These are phyloP conservation scores for Penicillium capsulatum DNA, from an alignment of 2,329 filamentous ascomycete species.

Conservation along the genomic window DNA sequence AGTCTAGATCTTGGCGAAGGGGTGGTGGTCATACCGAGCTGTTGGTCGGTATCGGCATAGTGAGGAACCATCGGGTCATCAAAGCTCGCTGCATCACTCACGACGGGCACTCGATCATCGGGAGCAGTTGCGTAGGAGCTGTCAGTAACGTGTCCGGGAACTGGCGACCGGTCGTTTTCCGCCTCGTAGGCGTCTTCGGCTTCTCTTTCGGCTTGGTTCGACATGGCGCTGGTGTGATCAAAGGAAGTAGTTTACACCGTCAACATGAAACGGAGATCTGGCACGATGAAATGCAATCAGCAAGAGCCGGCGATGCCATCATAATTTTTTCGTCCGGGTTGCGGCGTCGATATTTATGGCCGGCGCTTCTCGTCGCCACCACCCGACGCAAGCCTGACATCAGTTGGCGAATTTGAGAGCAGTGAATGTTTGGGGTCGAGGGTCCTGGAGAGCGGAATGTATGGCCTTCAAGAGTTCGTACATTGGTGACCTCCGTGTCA, in stretches of 20 bases:
- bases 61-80: constrained; percentile 31
- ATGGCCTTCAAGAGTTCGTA: too few species aligned
- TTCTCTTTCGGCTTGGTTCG: constrained; percentile 15
- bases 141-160: constrained; percentile 11
- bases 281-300: too few species aligned
- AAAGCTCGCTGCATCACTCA: constrained; percentile 17
- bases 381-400: constrained; percentile 15
- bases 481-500: too few species aligned
- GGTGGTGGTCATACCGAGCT: constrained; percentile 24
- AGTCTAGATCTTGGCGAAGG: neutral
- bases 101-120: neutral
- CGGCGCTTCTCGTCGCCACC: constrained; percentile 1
- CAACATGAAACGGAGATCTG: too few species aligned
- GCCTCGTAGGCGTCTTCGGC: constrained; percentile 29
- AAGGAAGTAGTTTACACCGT: too few species aligned
- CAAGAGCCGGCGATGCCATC: constrained; percentile 1
- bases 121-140: neutral
- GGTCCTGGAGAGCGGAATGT: too few species aligned
- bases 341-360: constrained; percentile 2
- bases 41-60: constrained; percentile 25
- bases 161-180: constrained; percentile 26
- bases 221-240: neutral
- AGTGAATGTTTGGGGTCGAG: too few species aligned
- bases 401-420: neutral
- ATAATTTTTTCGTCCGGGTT: constrained; percentile 1